phyloP scores from a whole-genome alignment of 306 rosid genomes.

The Macrotyloma uniflorum region DNA sequence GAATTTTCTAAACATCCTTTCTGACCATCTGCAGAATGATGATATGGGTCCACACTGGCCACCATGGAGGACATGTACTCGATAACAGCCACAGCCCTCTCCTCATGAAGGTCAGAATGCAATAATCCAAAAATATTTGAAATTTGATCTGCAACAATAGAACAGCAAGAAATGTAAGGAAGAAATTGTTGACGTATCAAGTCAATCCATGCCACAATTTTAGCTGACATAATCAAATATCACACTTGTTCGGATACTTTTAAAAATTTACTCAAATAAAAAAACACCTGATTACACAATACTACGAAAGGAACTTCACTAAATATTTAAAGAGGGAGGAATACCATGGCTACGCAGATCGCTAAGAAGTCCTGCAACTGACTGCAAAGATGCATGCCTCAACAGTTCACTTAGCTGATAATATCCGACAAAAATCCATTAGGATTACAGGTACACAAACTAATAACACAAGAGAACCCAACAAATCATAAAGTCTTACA shows the following conservation, averaged over 20 bases:
- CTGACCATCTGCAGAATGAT: slow-evolving; percentile 50
- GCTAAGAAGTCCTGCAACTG: slow-evolving; percentile 73
- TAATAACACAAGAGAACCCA: slow-evolving; percentile 7
- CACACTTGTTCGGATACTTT: not conserved
- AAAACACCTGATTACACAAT: slow-evolving; percentile 17
- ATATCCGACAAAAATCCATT: slow-evolving; percentile 36
- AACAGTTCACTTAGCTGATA: slow-evolving; percentile 73
- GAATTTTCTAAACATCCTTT: slow-evolving; percentile 46
- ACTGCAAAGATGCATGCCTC: slow-evolving; percentile 72
- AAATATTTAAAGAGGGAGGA: slow-evolving; percentile 19
- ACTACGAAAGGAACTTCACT: slow-evolving; percentile 14
- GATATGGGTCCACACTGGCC: slow-evolving; percentile 68
- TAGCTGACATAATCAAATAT: slow-evolving; percentile 12
- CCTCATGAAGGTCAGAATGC: slow-evolving; percentile 90
- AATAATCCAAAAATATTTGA: slow-evolving; percentile 78
- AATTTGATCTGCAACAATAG: slow-evolving; percentile 62
- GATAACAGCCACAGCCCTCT: slow-evolving; percentile 60
- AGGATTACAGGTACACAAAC: slow-evolving; percentile 23
- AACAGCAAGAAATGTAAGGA: slow-evolving; percentile 21
- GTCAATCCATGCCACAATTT: slow-evolving; percentile 8
- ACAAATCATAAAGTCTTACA: slow-evolving; percentile 19
- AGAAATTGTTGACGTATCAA: slow-evolving; percentile 9
- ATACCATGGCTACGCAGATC: slow-evolving; percentile 85
- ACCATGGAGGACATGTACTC: slow-evolving; percentile 90
- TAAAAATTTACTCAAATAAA: not conserved